A percentile compares a stretch with the other conserved stretches of the same genome.
Conservation (phyloP, 108 stramenopile genomes). For the Cyclotella baltica region DNA sequence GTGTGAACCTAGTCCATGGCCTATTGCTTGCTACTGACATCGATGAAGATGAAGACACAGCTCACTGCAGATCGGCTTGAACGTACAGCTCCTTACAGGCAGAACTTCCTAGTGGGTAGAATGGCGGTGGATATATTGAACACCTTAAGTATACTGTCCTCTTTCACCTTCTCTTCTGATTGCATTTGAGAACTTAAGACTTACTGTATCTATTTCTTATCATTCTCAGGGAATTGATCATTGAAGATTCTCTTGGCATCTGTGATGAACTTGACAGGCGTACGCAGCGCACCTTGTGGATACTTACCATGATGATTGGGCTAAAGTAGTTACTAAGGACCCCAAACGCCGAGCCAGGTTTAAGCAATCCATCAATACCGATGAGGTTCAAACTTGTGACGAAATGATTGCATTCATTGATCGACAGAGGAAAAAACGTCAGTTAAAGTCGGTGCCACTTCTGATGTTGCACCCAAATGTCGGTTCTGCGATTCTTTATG, state of each 20-base stretch:
- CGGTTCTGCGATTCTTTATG: conserved; percentile 87
- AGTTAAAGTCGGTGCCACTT: conserved; percentile 73
- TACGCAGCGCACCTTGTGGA: conserved; percentile 91
- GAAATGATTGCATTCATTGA: conserved; percentile 91
- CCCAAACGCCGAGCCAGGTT: conserved; percentile 79
- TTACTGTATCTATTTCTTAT: too few relatives aligned
- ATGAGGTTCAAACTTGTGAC: conserved; percentile 77
- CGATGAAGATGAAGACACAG: conserved; percentile 90
- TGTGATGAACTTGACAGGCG: conserved; percentile 86
- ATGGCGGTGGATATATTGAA: conserved; percentile 90
- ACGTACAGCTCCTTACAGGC: conserved; percentile 89
- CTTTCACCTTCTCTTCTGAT: too few relatives aligned
- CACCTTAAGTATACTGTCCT: conserved; percentile 45
- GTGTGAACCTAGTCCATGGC: conserved; percentile 90
- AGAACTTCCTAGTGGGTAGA: conserved; percentile 82
- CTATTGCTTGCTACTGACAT: conserved; percentile 89
- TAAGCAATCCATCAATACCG: conserved; percentile 92
- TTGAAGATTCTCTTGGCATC: conserved; percentile 93
- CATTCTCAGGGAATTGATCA: conserved; percentile 91
- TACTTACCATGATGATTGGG: conserved; percentile 96
- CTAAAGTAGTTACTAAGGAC: conserved; percentile 89
- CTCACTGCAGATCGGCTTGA: conserved; percentile 91
- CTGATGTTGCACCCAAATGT: conserved; percentile 84
- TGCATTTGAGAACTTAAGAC: too few relatives aligned
- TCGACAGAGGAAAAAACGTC: conserved; percentile 88